Evolutionary conservation across 306 rosid genomes (phyloP), one percentile per base, ranked within the genome.

Genomic region (Vicia faba): DNA sequence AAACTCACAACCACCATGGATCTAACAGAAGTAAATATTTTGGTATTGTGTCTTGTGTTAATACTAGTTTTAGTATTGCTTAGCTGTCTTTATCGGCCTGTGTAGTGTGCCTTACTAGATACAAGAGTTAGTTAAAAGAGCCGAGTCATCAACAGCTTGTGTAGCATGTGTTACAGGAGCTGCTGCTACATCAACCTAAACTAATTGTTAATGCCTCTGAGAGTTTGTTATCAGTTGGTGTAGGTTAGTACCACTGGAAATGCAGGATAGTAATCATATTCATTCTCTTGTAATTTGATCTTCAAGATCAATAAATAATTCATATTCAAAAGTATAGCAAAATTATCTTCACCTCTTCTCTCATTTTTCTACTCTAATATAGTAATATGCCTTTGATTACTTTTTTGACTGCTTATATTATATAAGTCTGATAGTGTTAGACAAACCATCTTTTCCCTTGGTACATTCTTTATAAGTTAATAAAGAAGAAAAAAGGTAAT

Each of bases 361-460:
- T 19, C 29, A 23, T 51, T 20, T 19, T 19, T 51, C 58, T 10
- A 19, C 57, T 19, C 57, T 51, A 51, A 51, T 19, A 19, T 46
- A 10, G 4, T 51, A 51, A 51, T 19, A 51, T 46, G 54, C 20
- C 51, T 45, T 45, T 45, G 51, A 33, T 33, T 33, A 33, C 9
- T 6, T 33, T 33, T 33, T 29, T 33, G 9, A 33, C 51, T 45
- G 19, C 50, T 23, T 39, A 18, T 14, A 20, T 25, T 38, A 16
- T 15, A 23, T 26, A 55, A n/a, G 48, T 56, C 51, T 60, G 3
- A 4, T 60, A 36, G 40, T 59, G 19, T 48, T 75, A 18, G 43
- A 31, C 13, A 33, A 69, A 58, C 53, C 61, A 6, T 61, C 44
- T 74, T 66, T 57, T 67, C 12, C 16, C 45, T 13, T 59, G 57